phyloP scores from a whole-genome alignment of 2,329 filamentous ascomycete genomes.

The Sporothrix humicola region DNA sequence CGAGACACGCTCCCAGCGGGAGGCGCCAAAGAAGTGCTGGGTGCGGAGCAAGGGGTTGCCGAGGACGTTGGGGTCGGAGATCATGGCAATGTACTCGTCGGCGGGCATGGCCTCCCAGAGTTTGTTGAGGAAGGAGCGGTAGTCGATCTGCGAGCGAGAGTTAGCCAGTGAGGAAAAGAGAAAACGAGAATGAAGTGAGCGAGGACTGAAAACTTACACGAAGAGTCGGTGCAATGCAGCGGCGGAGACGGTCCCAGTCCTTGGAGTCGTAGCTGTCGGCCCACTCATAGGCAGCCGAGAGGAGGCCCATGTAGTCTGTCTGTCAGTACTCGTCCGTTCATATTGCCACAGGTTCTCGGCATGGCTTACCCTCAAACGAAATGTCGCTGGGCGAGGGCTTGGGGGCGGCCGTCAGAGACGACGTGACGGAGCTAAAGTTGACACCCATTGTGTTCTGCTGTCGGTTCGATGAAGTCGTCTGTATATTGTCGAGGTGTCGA shows the following conservation, averaged over 20 bases:
- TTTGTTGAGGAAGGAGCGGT: conserved; percentile 67
- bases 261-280: conserved; percentile 70
- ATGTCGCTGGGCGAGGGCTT: conserved; percentile 27
- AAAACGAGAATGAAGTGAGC: background rate
- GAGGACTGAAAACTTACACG: conserved; percentile 45
- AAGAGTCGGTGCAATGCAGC: conserved; percentile 67
- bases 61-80: conserved; percentile 61
- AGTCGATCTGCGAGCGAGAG: conserved; percentile 63
- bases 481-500: no score
- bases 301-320: conserved; percentile 59
- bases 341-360: no score
- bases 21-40: conserved; percentile 67
- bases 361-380: conserved; percentile 37
- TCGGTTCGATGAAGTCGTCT: no score
- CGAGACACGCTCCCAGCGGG: conserved; percentile 62
- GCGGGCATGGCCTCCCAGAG: conserved; percentile 67
- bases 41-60: conserved; percentile 67
- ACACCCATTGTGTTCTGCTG: conserved; percentile 36
- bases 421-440: conserved; percentile 32
- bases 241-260: conserved; percentile 65
- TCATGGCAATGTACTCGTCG: conserved; percentile 66
- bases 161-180: background rate
- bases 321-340: no score
- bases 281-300: conserved; percentile 63
- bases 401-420: conserved; percentile 7